Percentiles rank a stretch among this genome's conserved stretches.
Evolutionary conservation across 2,329 filamentous ascomycete genomes (phyloP).

Genomic region (Chrysosporium keratinophilum): DNA sequence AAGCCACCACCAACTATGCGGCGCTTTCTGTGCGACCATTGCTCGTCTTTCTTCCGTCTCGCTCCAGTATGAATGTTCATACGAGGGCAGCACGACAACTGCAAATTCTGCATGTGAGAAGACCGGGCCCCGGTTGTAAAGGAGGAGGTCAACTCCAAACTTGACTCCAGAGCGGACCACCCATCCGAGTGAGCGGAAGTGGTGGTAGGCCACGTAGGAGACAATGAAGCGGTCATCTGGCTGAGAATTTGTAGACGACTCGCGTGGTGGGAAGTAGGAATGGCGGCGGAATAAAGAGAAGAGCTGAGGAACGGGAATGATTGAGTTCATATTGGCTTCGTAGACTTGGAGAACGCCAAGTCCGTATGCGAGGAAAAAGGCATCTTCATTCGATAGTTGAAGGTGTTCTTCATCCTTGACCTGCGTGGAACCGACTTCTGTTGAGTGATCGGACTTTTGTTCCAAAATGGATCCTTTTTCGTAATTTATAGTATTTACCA

Average conservation of each 20-base stretch:
- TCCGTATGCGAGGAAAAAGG: constrained; percentile 77
- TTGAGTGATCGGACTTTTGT: neutral
- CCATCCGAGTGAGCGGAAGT: constrained; percentile 93
- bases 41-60: constrained; percentile 40
- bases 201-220: constrained; percentile 84
- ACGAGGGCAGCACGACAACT: constrained; percentile 72
- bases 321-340: constrained; percentile 25
- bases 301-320: constrained; percentile 47
- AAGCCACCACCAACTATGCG: constrained; percentile 46
- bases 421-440: constrained; percentile 14
- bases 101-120: constrained; percentile 95
- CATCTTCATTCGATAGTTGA: constrained; percentile 82
- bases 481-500: constrained; percentile 39
- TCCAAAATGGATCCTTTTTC: constrained; percentile 47
- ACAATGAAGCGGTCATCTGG: constrained; percentile 78
- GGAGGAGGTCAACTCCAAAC: constrained; percentile 87
- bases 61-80: constrained; percentile 62
- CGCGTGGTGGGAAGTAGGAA: constrained; percentile 57
- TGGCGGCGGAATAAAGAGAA: constrained; percentile 57
- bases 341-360: constrained; percentile 62
- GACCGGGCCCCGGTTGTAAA: constrained; percentile 85
- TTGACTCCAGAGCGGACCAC: constrained; percentile 86
- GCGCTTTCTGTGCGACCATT: constrained; percentile 40
- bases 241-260: constrained; percentile 38
- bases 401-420: constrained; percentile 63